Evolutionary conservation across 2,329 filamentous ascomycete genomes (phyloP), one percentile per base, ranked within the genome.

Genomic region (Graphiopsis chlorocephala): DNA sequence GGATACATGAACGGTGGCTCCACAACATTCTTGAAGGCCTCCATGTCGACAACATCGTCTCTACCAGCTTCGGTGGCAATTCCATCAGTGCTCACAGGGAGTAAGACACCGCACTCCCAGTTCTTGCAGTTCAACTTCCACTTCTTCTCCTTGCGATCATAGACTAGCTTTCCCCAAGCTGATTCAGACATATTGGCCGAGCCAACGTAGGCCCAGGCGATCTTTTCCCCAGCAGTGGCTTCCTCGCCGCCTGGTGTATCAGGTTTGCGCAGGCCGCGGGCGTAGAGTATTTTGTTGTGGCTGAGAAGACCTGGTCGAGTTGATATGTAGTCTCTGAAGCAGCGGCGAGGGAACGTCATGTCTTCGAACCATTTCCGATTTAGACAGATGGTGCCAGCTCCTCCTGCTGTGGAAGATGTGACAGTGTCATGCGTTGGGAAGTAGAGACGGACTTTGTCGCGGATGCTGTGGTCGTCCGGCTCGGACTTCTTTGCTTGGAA

Each of bases 151-250:
- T 86, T 89, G 69, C 84, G 87, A 71, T 96, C 89, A 72, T 88
- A 88, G 62, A 88, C 86, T 31, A 97, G 78, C 55, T 88, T 88
- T 25, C 94, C 95, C 94, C 95, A 99, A 31, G 95, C 95, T 75
- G 91, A 93, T 77, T 97, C 93, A 0, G 93, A 96, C 29, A 97
- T 79, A 78, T 99, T 99, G 8, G 92, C 92, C 71, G 92, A 96
- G 17, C 95, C 95, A 42, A 97, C 79, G 73, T 98, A 98, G 2
- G 85, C 89, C 89, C 92, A 98, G 4, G 88, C 87, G 47, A 79
- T 76, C 26, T 79, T 58, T 12, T 28, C 28, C 7, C 10, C 28
- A 12, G 28, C n/a, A 28, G 53, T 12, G 2, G 4, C 1, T 66
- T 71, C 52, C 25, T 52, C 29, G 12, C 6, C 31, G 2, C 71